These are phyloP conservation scores for Gossypium arboreum DNA, from an alignment of 345 rosid genomes.

Conservation along the genomic window DNA sequence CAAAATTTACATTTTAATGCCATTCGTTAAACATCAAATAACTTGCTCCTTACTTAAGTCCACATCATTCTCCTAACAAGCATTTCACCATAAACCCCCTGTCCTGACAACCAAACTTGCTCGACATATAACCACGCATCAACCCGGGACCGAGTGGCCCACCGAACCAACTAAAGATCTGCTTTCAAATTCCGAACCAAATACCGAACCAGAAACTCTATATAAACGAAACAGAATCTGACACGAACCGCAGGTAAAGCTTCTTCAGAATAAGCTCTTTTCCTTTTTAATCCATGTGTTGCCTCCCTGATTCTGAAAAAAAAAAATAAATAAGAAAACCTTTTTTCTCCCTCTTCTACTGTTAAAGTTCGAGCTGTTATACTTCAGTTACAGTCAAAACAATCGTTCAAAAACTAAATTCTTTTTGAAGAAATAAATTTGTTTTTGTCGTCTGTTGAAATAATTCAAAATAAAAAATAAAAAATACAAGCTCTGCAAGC, in stretches of 20 bases:
- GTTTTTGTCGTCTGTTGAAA: background rate
- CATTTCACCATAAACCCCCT: background rate
- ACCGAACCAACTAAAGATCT: slow-evolving; percentile 7
- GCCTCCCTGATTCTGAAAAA: slow-evolving; percentile 5
- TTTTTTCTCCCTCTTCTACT: background rate
- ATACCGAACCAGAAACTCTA: background rate
- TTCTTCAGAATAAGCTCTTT: background rate
- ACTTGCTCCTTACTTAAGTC: background rate
- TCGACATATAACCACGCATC: slow-evolving; percentile 15
- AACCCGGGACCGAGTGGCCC: background rate
- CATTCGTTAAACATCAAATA: slow-evolving; percentile 14
- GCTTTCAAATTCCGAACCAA: slow-evolving; percentile 1
- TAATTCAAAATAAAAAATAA: background rate
- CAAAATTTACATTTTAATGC: background rate
- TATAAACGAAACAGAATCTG: background rate
- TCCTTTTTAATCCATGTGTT: background rate
- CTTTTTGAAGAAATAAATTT: background rate
- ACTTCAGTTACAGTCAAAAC: slow-evolving; percentile 21
- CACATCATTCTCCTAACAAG: background rate
- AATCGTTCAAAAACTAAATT: background rate
- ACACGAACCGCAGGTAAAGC: slow-evolving; percentile 11
- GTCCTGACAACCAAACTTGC: background rate
- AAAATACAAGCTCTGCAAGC: background rate
- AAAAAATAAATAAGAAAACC: too few species aligned
- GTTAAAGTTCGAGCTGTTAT: slow-evolving; percentile 15